Conservation (phyloP, 352 stramenopile species). For the Globisporangium polare region DNA sequence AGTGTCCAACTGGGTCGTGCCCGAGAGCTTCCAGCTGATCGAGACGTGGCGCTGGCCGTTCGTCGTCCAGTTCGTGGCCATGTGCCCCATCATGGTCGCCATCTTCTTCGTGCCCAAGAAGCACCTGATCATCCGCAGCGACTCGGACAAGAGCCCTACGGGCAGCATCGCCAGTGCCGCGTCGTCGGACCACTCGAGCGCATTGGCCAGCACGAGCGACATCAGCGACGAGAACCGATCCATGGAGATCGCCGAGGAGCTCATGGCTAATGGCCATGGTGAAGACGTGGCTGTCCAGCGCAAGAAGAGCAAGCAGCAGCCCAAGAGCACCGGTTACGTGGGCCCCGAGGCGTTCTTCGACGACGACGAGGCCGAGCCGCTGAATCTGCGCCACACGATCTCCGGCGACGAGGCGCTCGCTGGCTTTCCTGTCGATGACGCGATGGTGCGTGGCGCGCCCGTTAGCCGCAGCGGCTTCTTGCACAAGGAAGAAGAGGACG, state of each 20-base stretch:
- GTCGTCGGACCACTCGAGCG: conserved; percentile 38
- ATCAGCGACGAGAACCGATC: conserved; percentile 39
- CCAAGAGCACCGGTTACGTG: conserved; percentile 11
- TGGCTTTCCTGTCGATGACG: conserved; percentile 24
- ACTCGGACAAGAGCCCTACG: conserved; percentile 38
- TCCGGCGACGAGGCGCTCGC: conserved; percentile 27
- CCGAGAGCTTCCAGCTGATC: conserved; percentile 55
- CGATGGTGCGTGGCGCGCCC: conserved; percentile 33
- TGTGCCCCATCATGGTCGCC: conserved; percentile 69
- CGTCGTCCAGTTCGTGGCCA: conserved; percentile 72
- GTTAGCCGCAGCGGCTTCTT: conserved; percentile 50
- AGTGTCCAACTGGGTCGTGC: conserved; percentile 77
- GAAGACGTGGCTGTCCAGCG: not conserved
- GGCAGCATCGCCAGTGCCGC: conserved; percentile 32
- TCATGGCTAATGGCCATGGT: not conserved
- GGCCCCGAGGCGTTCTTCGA: not conserved
- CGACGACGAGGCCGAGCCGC: conserved; percentile 12
- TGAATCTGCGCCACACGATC: conserved; percentile 26
- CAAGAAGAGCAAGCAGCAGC: not conserved
- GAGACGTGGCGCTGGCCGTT: conserved; percentile 84
- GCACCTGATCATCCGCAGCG: conserved; percentile 68
- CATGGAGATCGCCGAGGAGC: conserved; percentile 32
- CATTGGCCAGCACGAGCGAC: conserved; percentile 18
- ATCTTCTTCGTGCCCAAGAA: conserved; percentile 83
- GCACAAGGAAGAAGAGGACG: conserved; percentile 72